Evolutionary conservation across 2,329 filamentous ascomycete genomes (phyloP), one percentile per base, ranked within the genome.

Genomic region (Chalaropsis thielavioides): DNA sequence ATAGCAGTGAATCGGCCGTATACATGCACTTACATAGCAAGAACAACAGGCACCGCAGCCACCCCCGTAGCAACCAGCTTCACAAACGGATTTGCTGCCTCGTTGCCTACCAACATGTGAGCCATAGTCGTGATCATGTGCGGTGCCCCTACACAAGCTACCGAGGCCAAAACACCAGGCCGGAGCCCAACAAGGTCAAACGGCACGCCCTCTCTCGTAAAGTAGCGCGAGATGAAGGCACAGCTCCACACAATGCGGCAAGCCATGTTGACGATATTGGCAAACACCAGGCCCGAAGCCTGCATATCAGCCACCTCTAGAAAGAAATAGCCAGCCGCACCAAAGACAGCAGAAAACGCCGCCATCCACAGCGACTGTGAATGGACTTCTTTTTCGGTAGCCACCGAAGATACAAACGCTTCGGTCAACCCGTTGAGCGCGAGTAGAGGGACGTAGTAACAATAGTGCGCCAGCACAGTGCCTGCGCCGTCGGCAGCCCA

Each of bases 381-480:
- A 68, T 90, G 84, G 2, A 99, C 82, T 69, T 97, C 82, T 3
- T 80, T 75, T 68, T 90, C 82, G 0, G 83, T 86, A 0, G 92
- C 92, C 0, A 95, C 89, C 1, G 90, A 90, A 0, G 92, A 87
- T 17, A 97, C 92, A 70, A 99, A 97, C 0, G 91, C 90, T 75
- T 99, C 94, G 1, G 88, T 84, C 24, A 97, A 83, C 62, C 94
- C 94, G 72, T 99, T 99, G 70, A 95, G 77, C 2, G 92, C 94
- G 3, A 97, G 81, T 31, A 97, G 84, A 0, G 94, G 94, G 67
- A 99, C 89, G 76, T 96, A 97, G 74, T 90, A 91, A 76, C 90
- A 92, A 75, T 96, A 99, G 0, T 81, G 81, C 0, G 86, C 84
- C 6, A 99, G 80, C 2, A 94, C 86, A 8, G 80, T 74, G 5